phyloP scores from a whole-genome alignment of 1,284 basidiomycete genomes.

The Cryptococcus depauperatus region DNA sequence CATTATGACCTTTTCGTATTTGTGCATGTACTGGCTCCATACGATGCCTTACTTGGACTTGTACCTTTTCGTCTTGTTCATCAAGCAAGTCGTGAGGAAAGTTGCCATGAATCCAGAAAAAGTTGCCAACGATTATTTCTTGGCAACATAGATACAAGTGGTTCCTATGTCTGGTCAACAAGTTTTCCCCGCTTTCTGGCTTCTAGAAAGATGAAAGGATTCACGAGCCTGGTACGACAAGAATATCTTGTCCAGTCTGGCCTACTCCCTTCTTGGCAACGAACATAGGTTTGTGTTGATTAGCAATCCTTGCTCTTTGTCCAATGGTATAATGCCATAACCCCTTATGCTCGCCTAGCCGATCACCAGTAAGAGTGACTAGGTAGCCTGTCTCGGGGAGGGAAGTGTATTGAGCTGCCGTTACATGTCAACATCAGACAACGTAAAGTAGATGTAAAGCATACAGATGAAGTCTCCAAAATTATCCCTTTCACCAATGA shows the following conservation, averaged over 20 bases:
- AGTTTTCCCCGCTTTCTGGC: background rate
- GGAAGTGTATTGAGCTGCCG: conserved; percentile 65
- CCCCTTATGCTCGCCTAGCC: conserved; percentile 62
- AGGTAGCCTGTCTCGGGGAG: conserved; percentile 55
- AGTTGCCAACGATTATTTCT: conserved; percentile 50
- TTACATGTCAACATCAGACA: background rate
- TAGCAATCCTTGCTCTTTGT: conserved; percentile 60
- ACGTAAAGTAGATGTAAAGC: too few species aligned
- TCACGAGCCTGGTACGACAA: conserved; percentile 67
- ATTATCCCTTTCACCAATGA: conserved; percentile 71
- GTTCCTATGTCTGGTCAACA: conserved; percentile 46
- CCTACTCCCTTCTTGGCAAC: conserved; percentile 63
- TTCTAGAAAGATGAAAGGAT: conserved; percentile 29
- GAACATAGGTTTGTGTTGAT: conserved; percentile 59
- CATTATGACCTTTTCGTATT: background rate
- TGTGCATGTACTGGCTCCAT: conserved; percentile 50
- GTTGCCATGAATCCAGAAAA: conserved; percentile 62
- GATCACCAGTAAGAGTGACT: conserved; percentile 54
- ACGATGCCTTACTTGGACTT: conserved; percentile 64
- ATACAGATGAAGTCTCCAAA: conserved; percentile 70
- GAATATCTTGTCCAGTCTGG: conserved; percentile 53
- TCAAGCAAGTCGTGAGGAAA: conserved; percentile 47
- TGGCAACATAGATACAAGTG: conserved; percentile 58
- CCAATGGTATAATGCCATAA: conserved; percentile 87
- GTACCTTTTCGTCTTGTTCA: conserved; percentile 43